phyloP scores from a whole-genome alignment of 2,329 filamentous ascomycete species.

The Trichoderma sp. region DNA sequence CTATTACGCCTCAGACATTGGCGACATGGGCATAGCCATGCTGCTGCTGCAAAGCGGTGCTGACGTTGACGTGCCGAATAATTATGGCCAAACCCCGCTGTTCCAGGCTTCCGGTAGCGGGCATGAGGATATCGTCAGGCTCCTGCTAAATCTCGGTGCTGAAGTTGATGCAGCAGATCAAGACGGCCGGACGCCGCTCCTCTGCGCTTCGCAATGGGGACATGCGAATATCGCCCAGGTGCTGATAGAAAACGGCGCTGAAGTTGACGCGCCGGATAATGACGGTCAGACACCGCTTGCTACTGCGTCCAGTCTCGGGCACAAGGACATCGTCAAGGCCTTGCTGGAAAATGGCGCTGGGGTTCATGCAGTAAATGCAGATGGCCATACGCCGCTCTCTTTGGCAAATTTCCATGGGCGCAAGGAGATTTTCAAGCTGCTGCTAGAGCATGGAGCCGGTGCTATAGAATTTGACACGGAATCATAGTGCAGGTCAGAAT shows the following conservation, averaged over 20 bases:
- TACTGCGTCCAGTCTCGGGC: too few species aligned
- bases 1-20: neutral
- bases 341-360: neutral
- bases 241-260: neutral
- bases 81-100: too few species aligned
- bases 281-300: neutral
- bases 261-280: neutral
- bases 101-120: too few species aligned
- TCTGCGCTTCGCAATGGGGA: too few species aligned
- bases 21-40: neutral
- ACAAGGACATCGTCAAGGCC: neutral
- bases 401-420: too few species aligned
- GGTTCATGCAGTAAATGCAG: neutral
- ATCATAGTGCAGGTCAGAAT: too few species aligned
- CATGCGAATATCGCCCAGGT: too few species aligned
- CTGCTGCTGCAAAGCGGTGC: constrained; percentile 12
- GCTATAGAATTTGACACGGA: too few species aligned
- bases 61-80: neutral
- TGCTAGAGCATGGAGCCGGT: neutral
- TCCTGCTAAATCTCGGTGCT: neutral
- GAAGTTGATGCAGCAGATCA: neutral
- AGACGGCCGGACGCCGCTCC: neutral
- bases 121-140: neutral
- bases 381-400: neutral
- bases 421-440: neutral